phyloP scores from a whole-genome alignment of 192 early-diverging fungal species.

The Phycomyces nitens region DNA sequence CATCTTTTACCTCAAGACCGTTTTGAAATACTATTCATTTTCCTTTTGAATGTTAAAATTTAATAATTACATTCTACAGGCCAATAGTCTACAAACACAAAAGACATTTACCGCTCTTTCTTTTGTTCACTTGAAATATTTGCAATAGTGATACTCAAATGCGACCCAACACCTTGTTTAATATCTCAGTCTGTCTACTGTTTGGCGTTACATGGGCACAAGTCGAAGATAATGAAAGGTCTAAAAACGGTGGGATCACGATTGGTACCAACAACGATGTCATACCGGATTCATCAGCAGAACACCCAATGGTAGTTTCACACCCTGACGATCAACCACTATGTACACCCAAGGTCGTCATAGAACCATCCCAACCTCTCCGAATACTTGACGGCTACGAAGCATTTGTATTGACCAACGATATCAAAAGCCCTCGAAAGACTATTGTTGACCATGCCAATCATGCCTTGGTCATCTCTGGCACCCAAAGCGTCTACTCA shows the following conservation, averaged over 20 bases:
- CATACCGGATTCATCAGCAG: constrained; percentile 25
- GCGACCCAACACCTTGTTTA: no score
- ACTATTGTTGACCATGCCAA: constrained; percentile 20
- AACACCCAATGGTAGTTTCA: constrained; percentile 22
- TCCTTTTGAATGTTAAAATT: no score
- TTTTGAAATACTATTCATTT: no score
- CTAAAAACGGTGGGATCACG: constrained; percentile 3
- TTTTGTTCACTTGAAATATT: no score
- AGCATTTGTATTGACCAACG: constrained; percentile 19
- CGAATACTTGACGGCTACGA: constrained; percentile 20
- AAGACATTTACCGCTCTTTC: no score
- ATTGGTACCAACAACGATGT: constrained; percentile 9
- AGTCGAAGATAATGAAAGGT: neutral
- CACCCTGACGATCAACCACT: constrained; percentile 18
- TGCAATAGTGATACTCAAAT: no score
- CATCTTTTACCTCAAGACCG: no score
- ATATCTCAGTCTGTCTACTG: no score
- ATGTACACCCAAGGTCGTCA: constrained; percentile 12
- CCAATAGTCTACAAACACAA: no score
- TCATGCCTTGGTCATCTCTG: constrained; percentile 23
- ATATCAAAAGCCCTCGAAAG: constrained; percentile 20
- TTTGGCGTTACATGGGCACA: no score
- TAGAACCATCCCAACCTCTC: neutral
- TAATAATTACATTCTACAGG: no score
- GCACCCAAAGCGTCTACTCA: constrained; percentile 20